Base-by-base conservation (phyloP, 2,329 filamentous ascomycete species). In the Xylariaceae sp. region DNA sequence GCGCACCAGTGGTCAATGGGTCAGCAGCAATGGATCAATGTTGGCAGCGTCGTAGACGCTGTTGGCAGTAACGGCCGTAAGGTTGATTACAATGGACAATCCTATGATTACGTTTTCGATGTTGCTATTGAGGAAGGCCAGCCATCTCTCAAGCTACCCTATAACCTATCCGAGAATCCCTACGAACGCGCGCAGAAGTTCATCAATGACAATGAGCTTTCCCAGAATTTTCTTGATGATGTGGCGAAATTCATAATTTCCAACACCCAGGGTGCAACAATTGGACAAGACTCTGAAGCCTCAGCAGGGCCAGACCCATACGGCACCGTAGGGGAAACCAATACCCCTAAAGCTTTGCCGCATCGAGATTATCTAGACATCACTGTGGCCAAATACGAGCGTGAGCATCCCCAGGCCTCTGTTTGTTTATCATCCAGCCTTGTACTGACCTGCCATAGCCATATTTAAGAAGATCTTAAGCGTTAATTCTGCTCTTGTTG, bases 91-190 rank as follows among this genome's bases (percentile, higher is more conserved):
- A 80, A 90, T 1, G 94, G 94, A 28, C 86, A 96, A 70, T 90
- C 94, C 60, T 99, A 96, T 72, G 95, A 99, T 71, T 97, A 89
- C 68, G 93, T 99, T 7, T 98, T 98, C 65, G 93, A 97, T 69
- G 93, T 97, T 23, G 93, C 96, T 67, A 96, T 97, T 61, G 91
- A 96, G 72, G 94, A 97, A 68, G 94, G 92, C 49, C 94, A 96
- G 69, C 93, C 94, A 11, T 87, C 94, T 0, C 79, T 98, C 41
- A 97, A 97, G 74, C 81, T 98, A n/a, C 92, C 94, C 0, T 98
- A 90, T 76, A 97, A 98, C 71, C 82, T 94, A 11, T 92, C 90
- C 1, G 89, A 97, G 71, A 97, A 97, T 65, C 91, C 92, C 0
- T 98, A 96, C 73, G 91, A 96, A 66, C 88, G 89, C 2, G 94